A percentile compares a stretch with the other conserved stretches of the same genome.
Evolutionary conservation across 441 rosid species (phyloP).

Genomic region (Populus hybrid): DNA sequence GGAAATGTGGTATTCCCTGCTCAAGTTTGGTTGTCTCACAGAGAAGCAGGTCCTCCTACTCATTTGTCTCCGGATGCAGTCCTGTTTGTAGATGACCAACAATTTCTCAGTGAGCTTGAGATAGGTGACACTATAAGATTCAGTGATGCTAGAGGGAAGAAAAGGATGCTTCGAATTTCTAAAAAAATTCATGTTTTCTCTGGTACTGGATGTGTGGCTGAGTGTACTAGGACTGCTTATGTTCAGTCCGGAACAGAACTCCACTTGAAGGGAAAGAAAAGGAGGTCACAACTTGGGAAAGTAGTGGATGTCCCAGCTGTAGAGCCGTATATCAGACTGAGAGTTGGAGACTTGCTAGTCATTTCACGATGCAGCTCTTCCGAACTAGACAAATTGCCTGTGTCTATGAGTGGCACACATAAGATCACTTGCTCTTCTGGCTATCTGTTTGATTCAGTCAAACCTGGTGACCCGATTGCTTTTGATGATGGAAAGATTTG

Average conservation of each 20-base stretch:
- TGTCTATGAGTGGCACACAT: conserved; percentile 35
- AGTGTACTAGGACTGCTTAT: conserved; percentile 53
- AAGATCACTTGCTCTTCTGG: conserved; percentile 55
- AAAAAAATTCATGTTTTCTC: conserved; percentile 46
- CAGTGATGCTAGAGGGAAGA: conserved; percentile 56
- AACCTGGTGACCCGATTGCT: conserved; percentile 58
- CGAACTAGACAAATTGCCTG: conserved; percentile 24
- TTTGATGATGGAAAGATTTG: conserved; percentile 75
- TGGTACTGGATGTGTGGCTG: conserved; percentile 53
- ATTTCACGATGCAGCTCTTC: conserved; percentile 41
- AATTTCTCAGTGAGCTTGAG: conserved; percentile 41
- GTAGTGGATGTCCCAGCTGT: conserved; percentile 58
- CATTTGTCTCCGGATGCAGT: conserved; percentile 50
- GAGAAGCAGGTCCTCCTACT: conserved; percentile 47
- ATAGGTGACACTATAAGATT: conserved; percentile 50
- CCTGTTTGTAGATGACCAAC: conserved; percentile 39
- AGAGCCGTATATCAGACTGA: conserved; percentile 49
- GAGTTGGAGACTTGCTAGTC: conserved; percentile 58
- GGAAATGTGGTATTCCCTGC: conserved; percentile 53
- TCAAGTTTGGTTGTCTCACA: conserved; percentile 55
- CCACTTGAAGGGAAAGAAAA: conserved; percentile 42
- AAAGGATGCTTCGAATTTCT: conserved; percentile 44
- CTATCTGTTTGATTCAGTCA: conserved; percentile 62
- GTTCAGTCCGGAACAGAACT: conserved; percentile 53
- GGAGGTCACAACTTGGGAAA: conserved; percentile 32